These are phyloP conservation scores for Sanghuangporus baumii DNA, from an alignment of 1,284 basidiomycete species.

Conservation along the genomic window DNA sequence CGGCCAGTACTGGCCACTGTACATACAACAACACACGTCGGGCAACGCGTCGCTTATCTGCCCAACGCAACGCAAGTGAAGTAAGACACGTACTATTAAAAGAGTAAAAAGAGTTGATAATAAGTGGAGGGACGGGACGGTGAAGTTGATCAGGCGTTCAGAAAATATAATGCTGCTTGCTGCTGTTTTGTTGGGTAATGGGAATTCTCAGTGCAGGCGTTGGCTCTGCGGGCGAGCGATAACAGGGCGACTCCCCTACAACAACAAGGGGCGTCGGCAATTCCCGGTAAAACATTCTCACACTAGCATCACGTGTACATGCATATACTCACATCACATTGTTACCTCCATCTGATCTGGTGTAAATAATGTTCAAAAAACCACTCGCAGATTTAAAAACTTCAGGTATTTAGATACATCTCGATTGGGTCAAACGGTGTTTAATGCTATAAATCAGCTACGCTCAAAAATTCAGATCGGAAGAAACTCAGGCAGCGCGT, in stretches of 20 bases:
- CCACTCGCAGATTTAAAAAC: constrained; percentile 61
- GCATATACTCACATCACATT: not conserved
- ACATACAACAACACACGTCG: not conserved
- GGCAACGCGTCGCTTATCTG: constrained; percentile 1
- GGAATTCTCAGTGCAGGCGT: constrained; percentile 5
- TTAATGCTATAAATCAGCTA: constrained; percentile 34
- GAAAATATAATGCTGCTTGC: not conserved
- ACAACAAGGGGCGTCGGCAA: not conserved
- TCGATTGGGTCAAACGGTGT: not conserved
- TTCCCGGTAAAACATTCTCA: not conserved
- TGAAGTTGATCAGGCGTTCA: not conserved
- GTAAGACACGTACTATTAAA: constrained; percentile 12
- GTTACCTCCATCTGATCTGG: not conserved
- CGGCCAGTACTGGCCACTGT: not conserved
- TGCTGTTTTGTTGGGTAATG: not conserved
- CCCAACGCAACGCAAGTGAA: not conserved
- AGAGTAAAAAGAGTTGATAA: no score
- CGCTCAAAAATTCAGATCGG: constrained; percentile 63
- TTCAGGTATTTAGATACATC: constrained; percentile 35
- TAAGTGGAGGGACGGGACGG: not conserved
- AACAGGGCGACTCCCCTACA: not conserved
- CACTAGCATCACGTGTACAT: not conserved
- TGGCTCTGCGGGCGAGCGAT: not conserved
- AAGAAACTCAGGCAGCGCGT: constrained; percentile 62
- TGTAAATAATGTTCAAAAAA: constrained; percentile 70